phyloP scores from a whole-genome alignment of 805 yeast genomes.

The Ogataea pignaliae region DNA sequence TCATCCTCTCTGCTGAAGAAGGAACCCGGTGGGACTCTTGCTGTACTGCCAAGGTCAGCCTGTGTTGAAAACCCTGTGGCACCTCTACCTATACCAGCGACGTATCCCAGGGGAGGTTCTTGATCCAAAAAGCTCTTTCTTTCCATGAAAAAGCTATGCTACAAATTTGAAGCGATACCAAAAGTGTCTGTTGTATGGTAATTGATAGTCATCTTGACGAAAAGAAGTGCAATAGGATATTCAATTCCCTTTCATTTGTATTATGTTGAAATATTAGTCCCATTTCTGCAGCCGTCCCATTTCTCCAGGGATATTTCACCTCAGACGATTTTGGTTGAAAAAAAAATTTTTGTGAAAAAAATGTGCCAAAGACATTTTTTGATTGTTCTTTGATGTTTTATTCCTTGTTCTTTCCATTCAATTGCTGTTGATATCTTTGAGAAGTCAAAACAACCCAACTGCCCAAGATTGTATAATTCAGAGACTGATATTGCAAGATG shows the following conservation, averaged over 20 bases:
- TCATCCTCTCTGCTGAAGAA: conserved; percentile 20
- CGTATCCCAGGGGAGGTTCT: conserved; percentile 84
- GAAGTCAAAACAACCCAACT: not conserved
- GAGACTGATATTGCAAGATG: conserved; percentile 15
- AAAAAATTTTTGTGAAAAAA: not conserved
- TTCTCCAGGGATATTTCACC: not conserved
- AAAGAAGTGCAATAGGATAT: not conserved
- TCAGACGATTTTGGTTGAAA: not conserved
- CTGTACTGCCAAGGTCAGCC: conserved; percentile 62
- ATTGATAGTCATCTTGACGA: not conserved
- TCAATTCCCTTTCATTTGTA: not conserved
- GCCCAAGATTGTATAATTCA: not conserved
- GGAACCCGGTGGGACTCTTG: conserved; percentile 27
- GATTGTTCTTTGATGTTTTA: not conserved
- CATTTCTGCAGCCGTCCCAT: no score
- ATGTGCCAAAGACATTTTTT: conserved; percentile 4
- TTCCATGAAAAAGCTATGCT: conserved; percentile 41
- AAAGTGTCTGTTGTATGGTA: not conserved
- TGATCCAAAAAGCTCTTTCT: conserved; percentile 69
- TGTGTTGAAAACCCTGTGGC: conserved; percentile 90
- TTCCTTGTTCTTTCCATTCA: not conserved
- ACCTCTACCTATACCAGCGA: conserved; percentile 93
- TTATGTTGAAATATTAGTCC: no score
- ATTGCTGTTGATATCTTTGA: not conserved
- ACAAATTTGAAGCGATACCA: not conserved